Base-by-base conservation (phyloP, 306 rosid species). In the Boehmeria nivea region DNA sequence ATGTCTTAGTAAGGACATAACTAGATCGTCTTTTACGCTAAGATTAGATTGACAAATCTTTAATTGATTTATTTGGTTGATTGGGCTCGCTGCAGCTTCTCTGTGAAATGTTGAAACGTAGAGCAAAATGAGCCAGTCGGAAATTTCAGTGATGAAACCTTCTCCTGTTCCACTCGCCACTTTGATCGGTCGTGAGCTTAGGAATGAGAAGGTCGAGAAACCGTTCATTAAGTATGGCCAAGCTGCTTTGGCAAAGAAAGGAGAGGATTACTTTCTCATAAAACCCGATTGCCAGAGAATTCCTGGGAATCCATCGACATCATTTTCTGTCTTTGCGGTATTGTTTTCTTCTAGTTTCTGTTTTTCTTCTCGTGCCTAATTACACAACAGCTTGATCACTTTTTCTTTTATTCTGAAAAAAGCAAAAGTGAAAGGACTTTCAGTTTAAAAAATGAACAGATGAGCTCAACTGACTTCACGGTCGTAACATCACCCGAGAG, bases 231-330 rank as follows among this genome's bases (percentile, higher is more conserved):
- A 88, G 80, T 79, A 76, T 63, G 99, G 99, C 23, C 99, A 93
- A 72, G 95, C 99, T 64, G 99, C 89, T 62, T 79, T 93, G 93
- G 96, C 96, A 17, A 93, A 81, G 83, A 93, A 93, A 68, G 99
- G 99, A 61, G 99, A 93, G 76, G 96, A 93, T 73, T 93, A 81
- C 76, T 93, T 81, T 79, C 70, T 93, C 47, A 83, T 93, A 60
- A 93, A 83, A 71, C 80, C 70, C 0, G 96, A 93, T 56, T 87
- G 84, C 81, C 80, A 73, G 38, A 76, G 95, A 67, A 69, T 83
- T 77, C 89, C 81, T 9, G 93, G 84, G 22, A 78, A 87, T 73
- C 72, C 78, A 1, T 79, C 93, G 6, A 84, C 99, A 2, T 58
- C 74, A 33, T 93, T 93, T 77, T 87, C 95, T 15, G 96, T 85